These are phyloP conservation scores for Agrocybe chaxingu DNA, from an alignment of 768 basidiomycete species.

Conservation along the genomic window DNA sequence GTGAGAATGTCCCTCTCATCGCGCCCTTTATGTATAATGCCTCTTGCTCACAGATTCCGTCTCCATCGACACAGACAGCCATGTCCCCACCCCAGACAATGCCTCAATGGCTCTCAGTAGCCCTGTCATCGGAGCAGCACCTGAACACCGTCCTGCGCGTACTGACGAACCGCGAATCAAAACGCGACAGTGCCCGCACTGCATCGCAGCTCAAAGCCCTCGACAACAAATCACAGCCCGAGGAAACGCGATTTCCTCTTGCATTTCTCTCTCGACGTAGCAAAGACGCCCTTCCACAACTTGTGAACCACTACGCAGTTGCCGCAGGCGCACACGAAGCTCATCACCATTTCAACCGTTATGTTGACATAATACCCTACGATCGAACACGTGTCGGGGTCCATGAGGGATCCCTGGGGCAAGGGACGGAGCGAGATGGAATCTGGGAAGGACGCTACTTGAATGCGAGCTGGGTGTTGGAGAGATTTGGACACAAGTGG, in stretches of 20 bases:
- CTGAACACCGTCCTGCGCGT: constrained; percentile 27
- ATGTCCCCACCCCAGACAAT: constrained; percentile 8
- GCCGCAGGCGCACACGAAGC: constrained; percentile 40
- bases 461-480: constrained; percentile 86
- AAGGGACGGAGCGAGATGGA: constrained; percentile 9
- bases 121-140: constrained; percentile 18
- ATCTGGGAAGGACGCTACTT: constrained; percentile 51
- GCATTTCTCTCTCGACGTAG: background rate
- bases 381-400: constrained; percentile 77
- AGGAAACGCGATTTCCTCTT: background rate
- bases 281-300: constrained; percentile 4
- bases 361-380: constrained; percentile 72
- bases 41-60: background rate
- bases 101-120: constrained; percentile 30
- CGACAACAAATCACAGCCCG: constrained; percentile 1
- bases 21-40: background rate
- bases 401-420: constrained; percentile 17
- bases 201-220: constrained; percentile 15
- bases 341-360: constrained; percentile 60
- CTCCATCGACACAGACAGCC: background rate
- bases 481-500: constrained; percentile 66
- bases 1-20: background rate
- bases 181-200: constrained; percentile 27
- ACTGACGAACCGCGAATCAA: constrained; percentile 33
- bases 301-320: constrained; percentile 54